Evolutionary conservation across 805 yeast genomes (phyloP), one percentile per base, ranked within the genome.

Genomic region (Nakazawaea siamensis): DNA sequence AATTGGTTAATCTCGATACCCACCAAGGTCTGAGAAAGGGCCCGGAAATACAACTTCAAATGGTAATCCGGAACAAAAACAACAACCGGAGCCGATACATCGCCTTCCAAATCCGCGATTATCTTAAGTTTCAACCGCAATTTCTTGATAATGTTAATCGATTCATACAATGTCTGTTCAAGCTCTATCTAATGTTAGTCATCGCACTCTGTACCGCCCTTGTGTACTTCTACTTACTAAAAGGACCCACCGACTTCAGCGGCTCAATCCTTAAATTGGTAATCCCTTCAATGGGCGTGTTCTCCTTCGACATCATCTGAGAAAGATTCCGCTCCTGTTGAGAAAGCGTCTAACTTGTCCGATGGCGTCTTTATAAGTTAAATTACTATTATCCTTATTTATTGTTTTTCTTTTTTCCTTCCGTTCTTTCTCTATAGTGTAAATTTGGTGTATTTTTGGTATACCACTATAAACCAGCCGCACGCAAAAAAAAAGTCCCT

Each of bases 131-230:
- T 29, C 12, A 46, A 27, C 9, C 40, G 30, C 10, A 40, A 31
- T 5, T 37, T 27, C 16, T 37, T 36, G 10, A 55, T 38, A 14
- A 39, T 31, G 4, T 35, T 31, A 25, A 51, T 27, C 4, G 41
- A 24, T 28, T 47, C 47, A 39, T 42, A 53, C 13, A 57, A 33
- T 5, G 58, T 40, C n/a, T 29, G 37, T 10, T 55, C 53, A 11
- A 57, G 35, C 17, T 39, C 47, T 44, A 20, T 12, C 7, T 11
- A 5, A 24, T 10, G 26, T 26, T 30, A 19, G 26, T 35, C 7
- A 17, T 20, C 23, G 7, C 23, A 7, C 10, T 8, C 10, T 20
- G 23, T 8, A 20, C 10, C 23, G 10, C 10, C 23, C 23, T 20
- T n/a, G n/a, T n/a, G n/a, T n/a, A n/a, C n/a, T n/a, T n/a, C n/a